Evolutionary conservation across 202 grass and related monocot species (phyloP), one percentile per base, ranked within the genome.

Genomic region (Digitaria exilis): DNA sequence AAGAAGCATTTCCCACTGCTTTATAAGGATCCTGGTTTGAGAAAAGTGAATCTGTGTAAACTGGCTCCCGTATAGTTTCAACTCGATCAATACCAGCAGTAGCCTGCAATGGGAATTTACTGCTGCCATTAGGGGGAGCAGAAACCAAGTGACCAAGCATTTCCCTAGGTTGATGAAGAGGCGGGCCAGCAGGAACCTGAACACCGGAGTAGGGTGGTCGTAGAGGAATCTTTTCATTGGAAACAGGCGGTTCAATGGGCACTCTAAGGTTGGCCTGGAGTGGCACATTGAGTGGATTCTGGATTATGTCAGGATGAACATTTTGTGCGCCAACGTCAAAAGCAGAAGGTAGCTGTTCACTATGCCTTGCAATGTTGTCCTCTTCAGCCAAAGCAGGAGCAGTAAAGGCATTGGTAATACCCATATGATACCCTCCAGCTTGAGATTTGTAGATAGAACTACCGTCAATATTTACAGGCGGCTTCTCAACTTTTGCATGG

Each of bases 11-110:
- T 66, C 75, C 89, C 69, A 90, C 65, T 84, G 82, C 83, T 63
- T 90, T 92, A 87, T 87, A 94, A 65, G 89, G 91, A 87, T 94
- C 91, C 60, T 90, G 89, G 69, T 88, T 94, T 73, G 91, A 92
- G 85, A 97, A 94, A 76, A 94, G 85, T 84, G 89, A 92, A 49
- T 86, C 85, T 24, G 82, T 73, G 30, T 84, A 90, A 71, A 69
- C 69, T 76, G 85, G 80, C 80, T 94, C 94, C 32, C n/a, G 80
- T 63, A 80, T 64, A 75, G 30, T 59, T 61, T 81, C 79, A 51
- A 89, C 62, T 65, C 1, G 69, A 63, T 84, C 86, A 84, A 79
- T 87, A 71, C 64, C 81, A 81, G 83, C 65, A 58, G 83, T 49
- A 76, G 31, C 63, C 66, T 87, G 83, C 28, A 85, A 82, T 59